phyloP scores from a whole-genome alignment of 176 grass and related monocot genomes.

The Cenchrus fungigraminus region DNA sequence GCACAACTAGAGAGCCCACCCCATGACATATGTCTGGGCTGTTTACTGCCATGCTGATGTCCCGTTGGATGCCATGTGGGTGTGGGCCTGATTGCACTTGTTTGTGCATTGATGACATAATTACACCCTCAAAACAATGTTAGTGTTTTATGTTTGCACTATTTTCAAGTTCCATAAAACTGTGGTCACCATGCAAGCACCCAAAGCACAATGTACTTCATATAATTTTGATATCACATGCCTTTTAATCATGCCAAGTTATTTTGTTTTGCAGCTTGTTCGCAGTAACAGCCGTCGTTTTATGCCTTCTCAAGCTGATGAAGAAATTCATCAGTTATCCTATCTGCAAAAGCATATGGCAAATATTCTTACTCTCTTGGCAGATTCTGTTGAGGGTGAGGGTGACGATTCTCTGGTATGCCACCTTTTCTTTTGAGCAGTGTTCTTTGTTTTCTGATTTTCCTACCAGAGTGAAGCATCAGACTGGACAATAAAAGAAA shows the following conservation, averaged over 20 bases:
- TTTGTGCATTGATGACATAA: background rate
- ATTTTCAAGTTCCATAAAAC: background rate
- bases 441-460: constrained; percentile 16
- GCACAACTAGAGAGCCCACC: background rate
- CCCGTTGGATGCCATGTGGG: too few relatives aligned
- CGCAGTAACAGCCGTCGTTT: constrained; percentile 94
- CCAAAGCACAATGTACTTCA: background rate
- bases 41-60: background rate
- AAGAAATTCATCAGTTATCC: constrained; percentile 94
- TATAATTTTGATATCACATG: constrained; percentile 7
- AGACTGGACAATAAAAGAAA: background rate
- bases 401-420: constrained; percentile 82
- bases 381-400: constrained; percentile 69
- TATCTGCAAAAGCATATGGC: constrained; percentile 96
- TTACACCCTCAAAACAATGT: background rate
- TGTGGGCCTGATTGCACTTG: background rate
- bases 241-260: constrained; percentile 22
- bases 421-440: constrained; percentile 8
- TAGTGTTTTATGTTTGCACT: background rate
- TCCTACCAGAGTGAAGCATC: constrained; percentile 10
- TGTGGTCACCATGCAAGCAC: too few relatives aligned
- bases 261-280: constrained; percentile 75
- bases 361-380: constrained; percentile 84
- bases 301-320: constrained; percentile 91
- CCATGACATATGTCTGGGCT: background rate